A percentile compares a stretch with the other conserved stretches of the same genome.
Conservation (phyloP, 352 stramenopile genomes). For the Pythium sp. region DNA sequence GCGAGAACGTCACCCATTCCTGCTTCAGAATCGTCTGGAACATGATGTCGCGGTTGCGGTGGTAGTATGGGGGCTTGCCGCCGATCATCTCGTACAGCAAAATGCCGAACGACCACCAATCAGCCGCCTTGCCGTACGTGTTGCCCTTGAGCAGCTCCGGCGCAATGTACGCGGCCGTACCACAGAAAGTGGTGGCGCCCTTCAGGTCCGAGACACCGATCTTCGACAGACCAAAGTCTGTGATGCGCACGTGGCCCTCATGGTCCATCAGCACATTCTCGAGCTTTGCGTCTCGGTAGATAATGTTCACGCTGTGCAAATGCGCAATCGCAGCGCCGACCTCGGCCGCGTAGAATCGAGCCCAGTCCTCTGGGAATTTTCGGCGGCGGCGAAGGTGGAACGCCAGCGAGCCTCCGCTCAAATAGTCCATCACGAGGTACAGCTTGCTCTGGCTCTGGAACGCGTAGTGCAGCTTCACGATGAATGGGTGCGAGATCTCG, state of each 20-base stretch:
- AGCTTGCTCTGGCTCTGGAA: constrained; percentile 93
- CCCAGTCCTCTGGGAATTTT: constrained; percentile 89
- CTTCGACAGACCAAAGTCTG: constrained; percentile 94
- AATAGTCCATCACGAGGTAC: constrained; percentile 93
- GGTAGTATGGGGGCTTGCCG: constrained; percentile 89
- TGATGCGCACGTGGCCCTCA: constrained; percentile 93
- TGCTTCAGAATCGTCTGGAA: constrained; percentile 91
- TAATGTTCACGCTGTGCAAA: constrained; percentile 93
- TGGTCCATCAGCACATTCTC: constrained; percentile 95
- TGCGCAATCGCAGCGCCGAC: constrained; percentile 90
- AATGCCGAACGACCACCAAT: constrained; percentile 95
- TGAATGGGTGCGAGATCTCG: constrained; percentile 92
- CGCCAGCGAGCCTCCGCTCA: constrained; percentile 88
- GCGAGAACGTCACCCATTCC: constrained; percentile 94
- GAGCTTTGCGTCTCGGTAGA: constrained; percentile 95
- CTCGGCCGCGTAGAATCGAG: constrained; percentile 93
- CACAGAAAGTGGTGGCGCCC: constrained; percentile 91
- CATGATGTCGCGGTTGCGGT: constrained; percentile 91
- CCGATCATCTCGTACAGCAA: constrained; percentile 96
- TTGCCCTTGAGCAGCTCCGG: constrained; percentile 90
- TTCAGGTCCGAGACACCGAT: constrained; percentile 84
- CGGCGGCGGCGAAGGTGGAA: constrained; percentile 86
- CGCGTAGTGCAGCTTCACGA: constrained; percentile 93
- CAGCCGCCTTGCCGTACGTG: constrained; percentile 88
- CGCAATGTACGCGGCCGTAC: constrained; percentile 92